Base-by-base conservation (phyloP, 2,329 filamentous ascomycete genomes). In the Pestalotiopsis sp. region DNA sequence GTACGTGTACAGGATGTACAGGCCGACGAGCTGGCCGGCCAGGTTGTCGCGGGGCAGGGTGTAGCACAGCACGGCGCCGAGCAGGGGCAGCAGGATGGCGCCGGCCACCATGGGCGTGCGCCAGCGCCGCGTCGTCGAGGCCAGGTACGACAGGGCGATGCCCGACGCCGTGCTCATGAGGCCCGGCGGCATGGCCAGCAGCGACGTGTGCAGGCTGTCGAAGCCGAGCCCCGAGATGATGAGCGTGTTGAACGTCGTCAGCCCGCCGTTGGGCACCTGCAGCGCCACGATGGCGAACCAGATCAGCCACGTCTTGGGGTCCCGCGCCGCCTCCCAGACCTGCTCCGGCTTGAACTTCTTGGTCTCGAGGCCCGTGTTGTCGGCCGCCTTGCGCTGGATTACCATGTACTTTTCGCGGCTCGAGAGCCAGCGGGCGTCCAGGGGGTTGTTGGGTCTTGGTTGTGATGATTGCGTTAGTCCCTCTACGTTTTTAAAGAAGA, bases 21-120 rank as follows among this genome's bases (percentile, higher is more conserved):
- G 63, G 31, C 72, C 71, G 17, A 74, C 66, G 14, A 74, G 69
- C 58, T 74, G 72, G 17, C 72, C 72, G 23, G 70, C 72, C 3
- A 73, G 68, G 66, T 73, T 73, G 49, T 52, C 31, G 31, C 71
- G 67, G 1, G 71, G 72, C 20, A 73, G 75, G 12, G 75, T 73
- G 66, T 76, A 80, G 65, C 80, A 81, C 61, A 83, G 70, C 7
- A 79, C 75, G 1, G 80, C 75, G 27, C 77, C 74, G 6, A 81
- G 69, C 13, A 81, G 75, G 3, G 80, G 80, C 1, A 76, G 73
- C 41, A 80, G 68, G 62, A 78, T 78, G 2, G 75, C 77, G 1
- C 76, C 73, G 2, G 79, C 68, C 2, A 82, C 72, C 45, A 79
- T 69, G 69, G 73, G 60, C 66, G 72, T 67, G 17, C 66, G 66